Conservation (phyloP, 1,284 basidiomycete species). For the Volvariella volvacea region DNA sequence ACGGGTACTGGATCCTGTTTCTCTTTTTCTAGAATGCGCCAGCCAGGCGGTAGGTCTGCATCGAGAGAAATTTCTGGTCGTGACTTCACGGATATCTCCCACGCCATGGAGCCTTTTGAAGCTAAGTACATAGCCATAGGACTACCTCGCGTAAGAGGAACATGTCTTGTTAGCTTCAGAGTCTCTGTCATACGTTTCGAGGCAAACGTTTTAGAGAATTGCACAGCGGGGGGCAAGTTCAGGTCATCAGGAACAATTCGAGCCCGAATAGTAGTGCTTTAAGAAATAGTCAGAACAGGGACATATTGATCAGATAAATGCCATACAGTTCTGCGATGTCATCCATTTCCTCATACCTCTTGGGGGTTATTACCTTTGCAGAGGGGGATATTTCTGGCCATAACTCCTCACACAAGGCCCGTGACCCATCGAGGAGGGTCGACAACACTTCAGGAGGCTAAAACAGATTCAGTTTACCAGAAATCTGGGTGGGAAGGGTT, state of each 20-base stretch:
- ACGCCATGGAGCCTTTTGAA: constrained; percentile 64
- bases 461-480: constrained; percentile 9
- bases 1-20: constrained; percentile 20
- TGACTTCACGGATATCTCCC: constrained; percentile 62
- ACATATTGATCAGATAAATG: constrained; percentile 21
- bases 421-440: constrained; percentile 31
- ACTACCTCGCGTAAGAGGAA: constrained; percentile 43
- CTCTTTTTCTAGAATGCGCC: constrained; percentile 38
- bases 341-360: constrained; percentile 36
- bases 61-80: constrained; percentile 42
- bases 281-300: constrained; percentile 7
- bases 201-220: constrained; percentile 48
- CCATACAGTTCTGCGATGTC: constrained; percentile 47
- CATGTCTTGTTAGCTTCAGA: constrained; percentile 55
- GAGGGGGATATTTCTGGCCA: constrained; percentile 31
- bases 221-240: constrained; percentile 32
- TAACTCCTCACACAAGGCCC: constrained; percentile 33
- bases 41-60: constrained; percentile 53
- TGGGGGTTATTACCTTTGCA: constrained; percentile 13
- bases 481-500: neutral
- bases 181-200: constrained; percentile 52
- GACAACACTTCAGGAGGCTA: constrained; percentile 65
- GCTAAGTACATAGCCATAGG: constrained; percentile 59
- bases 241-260: constrained; percentile 37
- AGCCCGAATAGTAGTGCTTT: constrained; percentile 23